Base-by-base conservation (phyloP, 257 asterid genomes). In the Cordia subcordata region DNA sequence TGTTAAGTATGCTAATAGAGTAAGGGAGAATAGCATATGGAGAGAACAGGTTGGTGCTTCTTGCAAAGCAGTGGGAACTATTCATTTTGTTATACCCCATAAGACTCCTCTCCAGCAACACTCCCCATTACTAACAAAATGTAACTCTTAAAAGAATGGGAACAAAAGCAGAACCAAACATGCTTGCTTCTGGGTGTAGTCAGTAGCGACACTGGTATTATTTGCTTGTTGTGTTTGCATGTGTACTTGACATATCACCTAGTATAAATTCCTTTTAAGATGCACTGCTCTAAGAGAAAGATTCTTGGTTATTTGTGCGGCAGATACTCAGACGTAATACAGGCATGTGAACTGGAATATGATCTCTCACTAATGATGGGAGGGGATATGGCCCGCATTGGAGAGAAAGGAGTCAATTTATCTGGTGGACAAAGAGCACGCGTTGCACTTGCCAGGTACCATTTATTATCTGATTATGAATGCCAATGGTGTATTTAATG, bases 341-440 rank as follows among this genome's bases (percentile, higher is more conserved):
- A 72, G 55, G 86, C 86, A 49, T 84, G 96, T 61, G 69, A 86
- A 20, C 73, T 92, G 74, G 86, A 86, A 72, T 70, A 78, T 44
- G 99, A 92, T 72, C 75, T 88, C 70, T 88, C 96, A 53, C 68
- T 83, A 64, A 92, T 92, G 98, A 55, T 72, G 52, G 94, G 96
- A 75, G 96, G 96, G 61, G 96, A 88, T 69, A 81, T 82, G 94
- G 85, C 96, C 64, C 70, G 64, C 67, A 76, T 88, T 69, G 96
- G 98, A 42, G 98, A 88, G 77, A 88, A 91, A 76, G 98, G 98
- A 70, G 63, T 75, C 64, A 90, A 85, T 55, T 80, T 90, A 68
- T 90, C 97, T 39, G 97, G 96, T 49, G 97, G 97, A 60, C 97
- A 90, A 81, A 72, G 83, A 72, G 90, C 96, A 61, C 96, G 97